phyloP scores from a whole-genome alignment of 495 filamentous ascomycete genomes.

The Annulohypoxylon moriforme region DNA sequence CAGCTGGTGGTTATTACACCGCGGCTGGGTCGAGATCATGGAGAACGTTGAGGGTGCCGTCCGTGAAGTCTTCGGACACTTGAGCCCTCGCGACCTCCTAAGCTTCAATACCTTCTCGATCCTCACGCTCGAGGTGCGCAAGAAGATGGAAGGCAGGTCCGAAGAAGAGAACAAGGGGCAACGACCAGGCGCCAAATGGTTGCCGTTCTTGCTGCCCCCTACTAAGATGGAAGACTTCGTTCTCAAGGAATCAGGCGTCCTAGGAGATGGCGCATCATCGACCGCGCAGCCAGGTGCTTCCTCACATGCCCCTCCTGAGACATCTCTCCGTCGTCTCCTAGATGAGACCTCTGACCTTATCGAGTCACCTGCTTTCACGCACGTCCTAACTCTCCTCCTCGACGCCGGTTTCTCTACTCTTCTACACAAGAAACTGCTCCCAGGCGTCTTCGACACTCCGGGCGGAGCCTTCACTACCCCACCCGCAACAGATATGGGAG shows the following conservation, averaged over 20 bases:
- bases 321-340: constrained; percentile 82
- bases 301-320: constrained; percentile 48
- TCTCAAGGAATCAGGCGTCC: constrained; percentile 83
- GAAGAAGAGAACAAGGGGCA: constrained; percentile 55
- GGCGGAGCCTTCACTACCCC: constrained; percentile 53
- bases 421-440: constrained; percentile 78
- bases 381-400: constrained; percentile 84
- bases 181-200: constrained; percentile 75
- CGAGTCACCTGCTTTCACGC: constrained; percentile 88
- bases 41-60: constrained; percentile 82
- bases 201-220: constrained; percentile 85
- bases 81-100: constrained; percentile 90
- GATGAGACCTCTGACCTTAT: constrained; percentile 96
- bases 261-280: constrained; percentile 60
- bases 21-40: constrained; percentile 85
- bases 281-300: constrained; percentile 33
- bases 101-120: constrained; percentile 80
- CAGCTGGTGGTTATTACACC: constrained; percentile 97
- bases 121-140: constrained; percentile 80
- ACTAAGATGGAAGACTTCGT: constrained; percentile 80
- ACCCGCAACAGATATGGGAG: constrained; percentile 41
- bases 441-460: constrained; percentile 78
- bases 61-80: constrained; percentile 82
- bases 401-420: constrained; percentile 87
- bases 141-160: constrained; percentile 81